Evolutionary conservation across 2,329 filamentous ascomycete genomes (phyloP), one percentile per base, ranked within the genome.

Genomic region (Paecilomyces niveus): DNA sequence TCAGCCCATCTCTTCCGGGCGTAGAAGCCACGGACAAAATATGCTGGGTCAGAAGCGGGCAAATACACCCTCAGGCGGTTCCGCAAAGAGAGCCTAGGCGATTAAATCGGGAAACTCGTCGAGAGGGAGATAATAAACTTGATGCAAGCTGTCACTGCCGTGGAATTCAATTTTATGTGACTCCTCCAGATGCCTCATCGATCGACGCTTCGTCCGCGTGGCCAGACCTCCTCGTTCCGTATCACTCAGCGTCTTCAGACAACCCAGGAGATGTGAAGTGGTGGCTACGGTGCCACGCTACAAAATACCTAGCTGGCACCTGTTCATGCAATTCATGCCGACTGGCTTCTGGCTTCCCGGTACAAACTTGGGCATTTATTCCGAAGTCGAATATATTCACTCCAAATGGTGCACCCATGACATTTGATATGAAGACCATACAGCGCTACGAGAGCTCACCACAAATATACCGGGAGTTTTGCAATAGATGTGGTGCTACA

Each of bases 291-390:
- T 70, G 71, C 6, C 63, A 58, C 6, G 59, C 74, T 9, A 78
- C 72, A 5, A 83, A 78, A 59, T 89, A 85, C 67, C 72, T 85
- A 1, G 82, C 84, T 2, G 83, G 84, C 1, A 78, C 81, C 7
- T 89, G 86, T 65, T 77, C 80, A 1, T 90, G 87, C 69, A 77
- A 73, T 4, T 83, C 83, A 1, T 90, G 87, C 67, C 83, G 86
- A 5, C 74, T 85, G 3, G 71, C 74, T 0, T 80, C 82, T 0
- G 86, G 86, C 2, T 86, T 84, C 62, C 84, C 88, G 58, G 80
- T 89, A 53, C 82, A 87, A 63, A 75, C 81, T 0, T 90, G 87
- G 87, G 79, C 83, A 0, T 90, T 89, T 65, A 73, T 89, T 0
- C 85, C 85, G 0, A 76, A 78, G n/a, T 69, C 72, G 1, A 85